Evolutionary conservation across 306 rosid genomes (phyloP).

Genomic region (Aeschynomene evenia): DNA sequence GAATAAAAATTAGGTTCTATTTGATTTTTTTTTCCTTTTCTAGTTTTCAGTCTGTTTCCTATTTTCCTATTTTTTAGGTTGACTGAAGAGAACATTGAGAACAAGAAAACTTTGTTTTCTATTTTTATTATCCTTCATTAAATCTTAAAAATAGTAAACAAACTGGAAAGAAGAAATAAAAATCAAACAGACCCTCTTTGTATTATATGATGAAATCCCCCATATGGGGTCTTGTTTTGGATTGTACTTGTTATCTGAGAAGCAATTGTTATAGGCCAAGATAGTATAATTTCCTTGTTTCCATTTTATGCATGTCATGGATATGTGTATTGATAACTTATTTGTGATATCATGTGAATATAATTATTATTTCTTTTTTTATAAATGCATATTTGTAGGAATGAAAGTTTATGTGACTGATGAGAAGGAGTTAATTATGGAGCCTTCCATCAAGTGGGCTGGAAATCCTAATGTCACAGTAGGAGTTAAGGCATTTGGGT

Average conservation of each 20-base stretch:
- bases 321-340: background rate
- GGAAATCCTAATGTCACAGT: conserved; percentile 79
- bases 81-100: too few species aligned
- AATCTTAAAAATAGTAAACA: too few species aligned
- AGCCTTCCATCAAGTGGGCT: conserved; percentile 90
- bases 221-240: conserved; percentile 2
- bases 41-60: too few species aligned
- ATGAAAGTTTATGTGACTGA: conserved; percentile 86
- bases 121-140: too few species aligned
- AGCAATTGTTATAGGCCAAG: background rate
- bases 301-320: background rate
- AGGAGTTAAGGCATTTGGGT: conserved; percentile 78
- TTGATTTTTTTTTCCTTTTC: too few species aligned
- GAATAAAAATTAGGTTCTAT: too few species aligned
- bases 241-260: background rate
- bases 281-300: background rate
- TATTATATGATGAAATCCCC: background rate
- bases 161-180: too few species aligned
- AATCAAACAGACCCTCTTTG: background rate
- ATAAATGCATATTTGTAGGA: conserved; percentile 43
- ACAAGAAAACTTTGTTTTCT: too few species aligned
- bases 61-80: too few species aligned
- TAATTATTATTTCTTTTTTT: conserved; percentile 2
- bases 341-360: conserved; percentile 1
- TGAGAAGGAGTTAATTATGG: conserved; percentile 96